These are phyloP conservation scores for Filosporella fistucella DNA, from an alignment of 495 filamentous ascomycete species.

Conservation along the genomic window DNA sequence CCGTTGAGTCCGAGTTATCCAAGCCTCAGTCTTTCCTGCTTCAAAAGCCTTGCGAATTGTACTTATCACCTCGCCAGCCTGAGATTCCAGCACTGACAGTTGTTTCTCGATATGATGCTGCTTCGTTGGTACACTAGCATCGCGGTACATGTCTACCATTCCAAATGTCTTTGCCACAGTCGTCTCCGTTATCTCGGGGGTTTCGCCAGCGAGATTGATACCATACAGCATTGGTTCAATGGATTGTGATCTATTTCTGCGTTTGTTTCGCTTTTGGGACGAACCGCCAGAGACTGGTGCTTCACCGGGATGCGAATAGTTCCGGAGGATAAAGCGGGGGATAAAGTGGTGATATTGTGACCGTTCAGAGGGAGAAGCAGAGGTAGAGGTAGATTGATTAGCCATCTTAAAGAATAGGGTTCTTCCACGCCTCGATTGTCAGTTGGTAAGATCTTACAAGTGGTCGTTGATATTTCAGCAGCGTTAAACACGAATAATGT, in stretches of 20 bases:
- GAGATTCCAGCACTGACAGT: slow-evolving; percentile 15
- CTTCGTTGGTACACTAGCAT: slow-evolving; percentile 4
- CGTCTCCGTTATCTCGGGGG: slow-evolving; percentile 9
- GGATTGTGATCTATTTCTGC: slow-evolving; percentile 7
- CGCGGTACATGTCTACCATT: slow-evolving; percentile 18
- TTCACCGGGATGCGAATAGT: slow-evolving; percentile 11
- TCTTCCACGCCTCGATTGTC: too few relatives aligned
- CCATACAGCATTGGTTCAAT: slow-evolving; percentile 7
- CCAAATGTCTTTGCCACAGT: slow-evolving; percentile 14
- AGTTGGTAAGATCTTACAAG: too few relatives aligned
- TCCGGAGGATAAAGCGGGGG: slow-evolving; percentile 17
- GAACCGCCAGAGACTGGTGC: neutral
- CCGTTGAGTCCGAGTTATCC: slow-evolving; percentile 34
- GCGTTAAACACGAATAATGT: too few relatives aligned
- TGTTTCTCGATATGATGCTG: slow-evolving; percentile 13
- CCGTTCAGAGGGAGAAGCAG: neutral
- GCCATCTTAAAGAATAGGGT: too few relatives aligned
- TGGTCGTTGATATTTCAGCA: too few relatives aligned
- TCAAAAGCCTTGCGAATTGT: slow-evolving; percentile 14
- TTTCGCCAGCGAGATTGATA: slow-evolving; percentile 6
- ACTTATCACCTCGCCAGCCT: slow-evolving; percentile 7
- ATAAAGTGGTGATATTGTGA: slow-evolving; percentile 20
- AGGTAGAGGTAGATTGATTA: too few relatives aligned
- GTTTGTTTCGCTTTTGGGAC: slow-evolving; percentile 12
- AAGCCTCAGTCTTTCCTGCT: slow-evolving; percentile 19